A percentile compares a stretch with the other conserved stretches of the same genome.
phyloP scores from a whole-genome alignment of 768 basidiomycete species.

The Hygrophorus russula region DNA sequence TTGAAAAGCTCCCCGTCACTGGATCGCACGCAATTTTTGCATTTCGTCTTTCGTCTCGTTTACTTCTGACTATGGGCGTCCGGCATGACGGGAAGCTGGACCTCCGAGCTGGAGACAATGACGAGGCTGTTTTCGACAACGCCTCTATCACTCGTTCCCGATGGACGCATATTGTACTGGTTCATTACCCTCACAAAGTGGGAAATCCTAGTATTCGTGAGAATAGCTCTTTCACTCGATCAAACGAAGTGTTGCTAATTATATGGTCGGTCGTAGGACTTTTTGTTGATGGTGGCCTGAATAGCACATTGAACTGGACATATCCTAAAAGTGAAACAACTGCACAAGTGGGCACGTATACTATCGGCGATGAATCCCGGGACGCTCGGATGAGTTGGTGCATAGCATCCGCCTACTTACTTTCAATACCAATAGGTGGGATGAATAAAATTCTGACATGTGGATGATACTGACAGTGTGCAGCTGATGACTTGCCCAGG shows the following conservation, averaged over 20 bases:
- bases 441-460: background rate
- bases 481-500: conserved; percentile 62
- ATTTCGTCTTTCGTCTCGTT: conserved; percentile 16
- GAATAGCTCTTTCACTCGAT: conserved; percentile 13
- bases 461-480: background rate
- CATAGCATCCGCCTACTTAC: conserved; percentile 51
- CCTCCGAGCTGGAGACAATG: conserved; percentile 27
- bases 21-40: conserved; percentile 27
- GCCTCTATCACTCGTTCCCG: conserved; percentile 38
- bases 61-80: conserved; percentile 34
- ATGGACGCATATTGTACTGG: conserved; percentile 66
- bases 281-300: conserved; percentile 63
- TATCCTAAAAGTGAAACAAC: conserved; percentile 46
- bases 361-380: conserved; percentile 42
- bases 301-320: conserved; percentile 47
- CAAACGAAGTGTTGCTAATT: background rate
- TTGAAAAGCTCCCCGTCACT: conserved; percentile 26
- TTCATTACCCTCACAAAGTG: conserved; percentile 48
- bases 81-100: conserved; percentile 48
- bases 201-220: conserved; percentile 52
- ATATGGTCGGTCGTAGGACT: conserved; percentile 34
- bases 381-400: conserved; percentile 50
- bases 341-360: conserved; percentile 29
- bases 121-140: conserved; percentile 32
- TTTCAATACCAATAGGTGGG: conserved; percentile 48